Evolutionary conservation across 164 flowering plant genomes (phyloP).

Genomic region (Dillenia turbinata): DNA sequence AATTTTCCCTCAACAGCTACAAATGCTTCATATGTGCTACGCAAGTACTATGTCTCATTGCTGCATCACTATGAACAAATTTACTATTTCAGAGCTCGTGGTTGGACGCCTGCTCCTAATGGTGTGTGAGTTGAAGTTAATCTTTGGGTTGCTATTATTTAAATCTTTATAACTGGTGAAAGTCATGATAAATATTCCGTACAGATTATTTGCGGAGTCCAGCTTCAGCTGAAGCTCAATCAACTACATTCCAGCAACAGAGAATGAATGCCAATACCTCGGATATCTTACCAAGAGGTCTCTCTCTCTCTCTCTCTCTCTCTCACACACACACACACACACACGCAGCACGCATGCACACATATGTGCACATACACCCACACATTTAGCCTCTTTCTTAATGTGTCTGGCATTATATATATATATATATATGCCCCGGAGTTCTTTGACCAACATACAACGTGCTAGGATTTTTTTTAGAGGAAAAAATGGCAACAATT

Average conservation of each 20-base stretch:
- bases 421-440: too few relatives aligned
- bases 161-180: too few relatives aligned
- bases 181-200: not conserved
- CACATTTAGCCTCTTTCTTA: too few relatives aligned
- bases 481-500: too few relatives aligned
- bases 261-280: conserved; percentile 19
- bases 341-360: too few relatives aligned
- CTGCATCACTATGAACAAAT: conserved; percentile 84
- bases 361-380: too few relatives aligned
- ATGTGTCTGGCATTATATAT: too few relatives aligned
- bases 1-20: conserved; percentile 93
- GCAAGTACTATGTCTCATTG: conserved; percentile 79
- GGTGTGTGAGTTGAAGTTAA: conserved; percentile 26
- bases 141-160: too few relatives aligned
- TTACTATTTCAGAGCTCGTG: conserved; percentile 63
- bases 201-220: conserved; percentile 39
- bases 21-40: conserved; percentile 91
- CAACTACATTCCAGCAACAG: conserved; percentile 19
- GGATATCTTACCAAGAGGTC: conserved; percentile 36
- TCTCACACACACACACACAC: too few relatives aligned
- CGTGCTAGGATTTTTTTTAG: too few relatives aligned
- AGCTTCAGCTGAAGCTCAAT: conserved; percentile 27
- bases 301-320: not conserved
- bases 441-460: too few relatives aligned
- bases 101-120: conserved; percentile 39